These are phyloP conservation scores for Aspergillus sclerotiicarbonarius DNA, from an alignment of 495 filamentous ascomycete genomes.

Conservation along the genomic window DNA sequence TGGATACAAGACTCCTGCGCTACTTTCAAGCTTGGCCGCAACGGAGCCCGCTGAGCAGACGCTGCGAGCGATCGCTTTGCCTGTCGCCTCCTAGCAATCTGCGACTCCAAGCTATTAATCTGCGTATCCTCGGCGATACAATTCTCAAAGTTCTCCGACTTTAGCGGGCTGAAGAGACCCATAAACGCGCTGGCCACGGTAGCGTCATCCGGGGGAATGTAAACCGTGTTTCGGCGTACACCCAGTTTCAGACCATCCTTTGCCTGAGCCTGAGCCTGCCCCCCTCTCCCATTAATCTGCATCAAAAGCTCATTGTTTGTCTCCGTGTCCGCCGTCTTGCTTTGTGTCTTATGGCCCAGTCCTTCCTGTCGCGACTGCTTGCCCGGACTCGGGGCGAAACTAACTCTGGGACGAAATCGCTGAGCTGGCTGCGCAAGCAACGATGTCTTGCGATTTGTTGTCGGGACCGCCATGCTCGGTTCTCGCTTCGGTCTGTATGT, in stretches of 20 bases:
- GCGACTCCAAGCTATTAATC: conserved; percentile 26
- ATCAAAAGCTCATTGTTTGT: conserved; percentile 17
- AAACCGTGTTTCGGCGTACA: conserved; percentile 38
- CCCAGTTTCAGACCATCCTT: conserved; percentile 27
- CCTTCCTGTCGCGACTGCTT: conserved; percentile 14
- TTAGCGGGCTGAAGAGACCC: conserved; percentile 39
- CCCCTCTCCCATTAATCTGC: conserved; percentile 14
- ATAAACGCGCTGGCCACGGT: conserved; percentile 43
- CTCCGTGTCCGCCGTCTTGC: conserved; percentile 2
- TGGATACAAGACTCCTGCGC: conserved; percentile 29
- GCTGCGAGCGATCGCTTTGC: conserved; percentile 27
- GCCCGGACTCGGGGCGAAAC: conserved; percentile 22
- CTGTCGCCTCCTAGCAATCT: conserved; percentile 26
- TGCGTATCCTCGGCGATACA: conserved; percentile 19
- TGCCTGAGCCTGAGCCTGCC: not conserved
- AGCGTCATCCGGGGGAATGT: conserved; percentile 42
- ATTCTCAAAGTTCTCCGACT: conserved; percentile 15
- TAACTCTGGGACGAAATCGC: conserved; percentile 37
- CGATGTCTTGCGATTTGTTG: conserved; percentile 30
- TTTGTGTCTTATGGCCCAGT: conserved; percentile 3
- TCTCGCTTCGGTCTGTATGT: conserved; percentile 20
- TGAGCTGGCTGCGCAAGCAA: conserved; percentile 45
- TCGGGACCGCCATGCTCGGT: conserved; percentile 1
- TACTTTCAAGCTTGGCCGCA: conserved; percentile 36
- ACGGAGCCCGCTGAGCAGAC: conserved; percentile 30